phyloP scores from a whole-genome alignment of 495 filamentous ascomycete species.

The Cercophora samala region DNA sequence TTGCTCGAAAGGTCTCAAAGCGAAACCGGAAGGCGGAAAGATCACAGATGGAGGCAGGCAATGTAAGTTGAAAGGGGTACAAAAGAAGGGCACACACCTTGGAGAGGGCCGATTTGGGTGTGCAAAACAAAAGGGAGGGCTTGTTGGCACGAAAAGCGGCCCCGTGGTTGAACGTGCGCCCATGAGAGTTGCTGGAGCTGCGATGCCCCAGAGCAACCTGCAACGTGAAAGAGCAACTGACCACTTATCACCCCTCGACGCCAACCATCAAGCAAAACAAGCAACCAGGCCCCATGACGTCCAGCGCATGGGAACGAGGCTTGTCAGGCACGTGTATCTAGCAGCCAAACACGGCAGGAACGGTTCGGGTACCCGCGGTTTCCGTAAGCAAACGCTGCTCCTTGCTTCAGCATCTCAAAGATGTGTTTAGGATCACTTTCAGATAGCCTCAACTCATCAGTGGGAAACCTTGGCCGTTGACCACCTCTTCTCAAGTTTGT shows the following conservation, averaged over 20 bases:
- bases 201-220: too few species aligned
- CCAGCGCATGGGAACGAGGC: not conserved
- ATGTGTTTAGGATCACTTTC: not conserved
- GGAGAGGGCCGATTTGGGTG: too few species aligned
- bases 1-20: not conserved
- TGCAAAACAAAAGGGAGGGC: not conserved
- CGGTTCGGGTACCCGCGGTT: not conserved
- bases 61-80: not conserved
- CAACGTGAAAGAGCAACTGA: not conserved
- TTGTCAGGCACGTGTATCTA: not conserved
- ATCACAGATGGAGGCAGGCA: not conserved
- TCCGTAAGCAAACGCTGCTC: not conserved
- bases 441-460: not conserved
- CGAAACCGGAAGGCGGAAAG: not conserved
- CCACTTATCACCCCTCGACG: not conserved
- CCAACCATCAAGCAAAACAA: not conserved
- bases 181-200: too few species aligned
- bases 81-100: not conserved
- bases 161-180: too few species aligned
- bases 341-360: not conserved
- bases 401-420: not conserved
- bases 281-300: not conserved
- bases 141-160: too few species aligned
- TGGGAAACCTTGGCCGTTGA: not conserved
- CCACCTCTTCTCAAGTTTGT: not conserved